Conservation (phyloP, 495 filamentous ascomycete species). For the Xylaria bambusicola region DNA sequence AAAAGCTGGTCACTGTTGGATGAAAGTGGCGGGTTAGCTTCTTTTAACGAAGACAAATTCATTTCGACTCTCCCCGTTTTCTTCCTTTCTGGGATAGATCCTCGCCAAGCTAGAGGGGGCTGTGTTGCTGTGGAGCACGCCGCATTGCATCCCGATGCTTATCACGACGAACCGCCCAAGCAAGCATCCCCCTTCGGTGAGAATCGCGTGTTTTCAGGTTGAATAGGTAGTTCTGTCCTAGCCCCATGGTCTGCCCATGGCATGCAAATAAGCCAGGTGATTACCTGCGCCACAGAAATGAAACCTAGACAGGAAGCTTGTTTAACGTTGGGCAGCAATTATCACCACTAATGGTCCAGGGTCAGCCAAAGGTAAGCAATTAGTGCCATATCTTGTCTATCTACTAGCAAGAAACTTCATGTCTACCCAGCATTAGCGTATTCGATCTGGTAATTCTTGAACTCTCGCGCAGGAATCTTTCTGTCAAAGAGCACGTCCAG, state of each 20-base stretch:
- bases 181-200: not conserved
- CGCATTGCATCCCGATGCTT: constrained; percentile 5
- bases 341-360: not conserved
- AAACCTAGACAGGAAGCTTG: not conserved
- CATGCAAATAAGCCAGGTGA: constrained; percentile 8
- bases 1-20: not conserved
- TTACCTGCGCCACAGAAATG: constrained; percentile 6
- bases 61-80: constrained; percentile 3
- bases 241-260: no score
- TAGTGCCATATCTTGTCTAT: no score
- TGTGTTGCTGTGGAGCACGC: not conserved
- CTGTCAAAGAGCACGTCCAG: constrained; percentile 54
- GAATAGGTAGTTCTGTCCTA: no score
- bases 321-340: constrained; percentile 8
- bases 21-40: not conserved
- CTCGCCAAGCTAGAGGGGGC: not conserved
- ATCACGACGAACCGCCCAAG: not conserved
- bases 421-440: constrained; percentile 11
- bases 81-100: not conserved
- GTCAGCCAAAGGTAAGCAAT: no score
- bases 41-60: constrained; percentile 1
- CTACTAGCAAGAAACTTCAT: constrained; percentile 2
- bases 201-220: no score
- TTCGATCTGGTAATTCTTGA: constrained; percentile 41
- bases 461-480: constrained; percentile 56